Base-by-base conservation (phyloP, 352 stramenopile genomes). In the Phytophthora capsici region DNA sequence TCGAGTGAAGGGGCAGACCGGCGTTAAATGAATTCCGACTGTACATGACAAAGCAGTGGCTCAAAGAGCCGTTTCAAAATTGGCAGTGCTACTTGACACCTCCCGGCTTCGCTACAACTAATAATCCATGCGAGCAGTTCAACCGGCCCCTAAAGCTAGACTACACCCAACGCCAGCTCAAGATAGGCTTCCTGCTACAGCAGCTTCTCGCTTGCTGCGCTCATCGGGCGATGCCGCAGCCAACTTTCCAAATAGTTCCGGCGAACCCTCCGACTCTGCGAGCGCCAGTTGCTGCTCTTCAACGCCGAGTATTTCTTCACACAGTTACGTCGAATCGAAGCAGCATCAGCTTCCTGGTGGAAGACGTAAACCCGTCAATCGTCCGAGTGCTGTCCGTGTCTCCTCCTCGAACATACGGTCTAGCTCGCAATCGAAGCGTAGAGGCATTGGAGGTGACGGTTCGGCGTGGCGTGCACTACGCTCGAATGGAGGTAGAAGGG, bases 21-120 rank as follows among this genome's bases (percentile, higher is more conserved):
- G n/a, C n/a, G n/a, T n/a, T n/a, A 43, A 10, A 38, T 46, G 3
- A 43, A 41, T 1, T 53, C 53, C 45, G 30, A 1, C 7, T 12
- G 30, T 36, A 34, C 38, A 20, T 53, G 25, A 25, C 22, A 17
- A 6, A 16, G 16, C 38, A 46, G 41, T 28, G 41, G 41, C 41
- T 48, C 6, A 3, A 48, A 3, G 41, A 22, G 3, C 5, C 4
- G 4, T 48, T 32, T 30, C 16, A 6, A 3, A 48, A 48, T 2
- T 77, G 59, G 59, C 54, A 73, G 26, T 62, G 51, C 17, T 40
- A 38, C 22, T 17, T 46, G 3, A 60, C 63, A 6, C 59, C 63
- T 14, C 2, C 47, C 0, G 59, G 55, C 0, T 69, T 43, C 47
- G 56, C 64, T 0, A 73, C 57, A 8, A 73, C 63, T 0, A 36